Conservation (phyloP, 192 early-diverging fungal species). For the Podila epicladia region DNA sequence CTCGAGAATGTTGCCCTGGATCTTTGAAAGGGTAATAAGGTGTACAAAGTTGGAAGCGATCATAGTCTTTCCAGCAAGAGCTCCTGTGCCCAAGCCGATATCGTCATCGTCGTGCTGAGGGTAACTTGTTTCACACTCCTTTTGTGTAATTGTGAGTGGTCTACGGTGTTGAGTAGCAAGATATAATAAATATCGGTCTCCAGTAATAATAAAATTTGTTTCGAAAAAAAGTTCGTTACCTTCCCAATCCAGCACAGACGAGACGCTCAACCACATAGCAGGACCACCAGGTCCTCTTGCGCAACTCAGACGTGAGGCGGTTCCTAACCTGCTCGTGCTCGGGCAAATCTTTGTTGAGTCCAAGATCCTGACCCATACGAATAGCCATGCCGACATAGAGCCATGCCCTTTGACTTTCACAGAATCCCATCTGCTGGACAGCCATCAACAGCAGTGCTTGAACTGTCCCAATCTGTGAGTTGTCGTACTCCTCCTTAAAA, state of each 20-base stretch:
- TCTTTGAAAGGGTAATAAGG: slow-evolving; percentile 39
- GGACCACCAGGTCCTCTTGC: slow-evolving; percentile 81
- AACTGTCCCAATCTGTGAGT: slow-evolving; percentile 65
- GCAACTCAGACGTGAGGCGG: slow-evolving; percentile 58
- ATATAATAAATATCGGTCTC: neutral
- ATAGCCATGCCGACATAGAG: slow-evolving; percentile 74
- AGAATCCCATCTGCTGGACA: slow-evolving; percentile 76
- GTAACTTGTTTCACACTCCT: slow-evolving; percentile 61
- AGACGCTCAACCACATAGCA: slow-evolving; percentile 79
- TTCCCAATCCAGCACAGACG: slow-evolving; percentile 74
- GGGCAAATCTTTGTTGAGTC: slow-evolving; percentile 70
- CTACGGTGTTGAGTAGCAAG: slow-evolving; percentile 34
- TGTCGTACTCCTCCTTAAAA: slow-evolving; percentile 75
- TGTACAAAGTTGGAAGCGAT: slow-evolving; percentile 24
- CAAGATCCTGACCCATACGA: slow-evolving; percentile 78
- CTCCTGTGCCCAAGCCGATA: neutral
- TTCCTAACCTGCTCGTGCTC: slow-evolving; percentile 59
- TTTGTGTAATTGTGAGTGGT: slow-evolving; percentile 56
- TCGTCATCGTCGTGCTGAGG: slow-evolving; percentile 49
- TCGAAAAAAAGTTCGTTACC: slow-evolving; percentile 42
- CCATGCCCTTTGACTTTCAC: slow-evolving; percentile 76
- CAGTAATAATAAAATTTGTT: slow-evolving; percentile 1
- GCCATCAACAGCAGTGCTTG: slow-evolving; percentile 74
- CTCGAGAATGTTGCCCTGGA: slow-evolving; percentile 42
- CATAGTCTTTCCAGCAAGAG: neutral